Conservation (phyloP, 805 yeast species). For the Candida montana region DNA sequence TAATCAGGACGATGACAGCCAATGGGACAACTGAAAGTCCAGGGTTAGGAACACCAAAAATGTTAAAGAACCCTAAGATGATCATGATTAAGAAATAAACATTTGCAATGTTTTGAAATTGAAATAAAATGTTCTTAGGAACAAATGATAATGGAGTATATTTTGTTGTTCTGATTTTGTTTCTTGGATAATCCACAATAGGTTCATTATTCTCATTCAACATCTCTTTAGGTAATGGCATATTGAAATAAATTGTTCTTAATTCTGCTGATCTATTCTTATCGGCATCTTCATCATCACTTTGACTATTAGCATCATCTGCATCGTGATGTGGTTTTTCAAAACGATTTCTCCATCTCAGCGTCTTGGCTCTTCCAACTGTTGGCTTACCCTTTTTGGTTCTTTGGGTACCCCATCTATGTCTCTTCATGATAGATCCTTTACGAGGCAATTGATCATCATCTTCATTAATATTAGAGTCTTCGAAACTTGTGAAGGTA, state of each 20-base stretch:
- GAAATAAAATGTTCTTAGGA: conserved; percentile 77
- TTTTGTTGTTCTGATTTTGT: conserved; percentile 92
- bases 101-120: conserved; percentile 87
- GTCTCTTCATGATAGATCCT: conserved; percentile 59
- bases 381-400: conserved; percentile 64
- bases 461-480: conserved; percentile 16
- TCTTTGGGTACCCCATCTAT: conserved; percentile 90
- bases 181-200: conserved; percentile 25
- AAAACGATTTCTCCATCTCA: conserved; percentile 39
- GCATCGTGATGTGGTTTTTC: conserved; percentile 30
- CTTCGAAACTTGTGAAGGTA: background rate
- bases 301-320: conserved; percentile 18
- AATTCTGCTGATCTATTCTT: conserved; percentile 34
- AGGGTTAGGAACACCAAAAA: conserved; percentile 80
- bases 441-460: conserved; percentile 26
- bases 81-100: conserved; percentile 75
- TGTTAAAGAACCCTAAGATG: conserved; percentile 70
- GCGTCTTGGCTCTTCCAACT: conserved; percentile 54
- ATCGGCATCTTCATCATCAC: conserved; percentile 28
- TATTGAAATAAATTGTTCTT: conserved; percentile 13
- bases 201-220: conserved; percentile 9
- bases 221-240: conserved; percentile 10
- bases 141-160: conserved; percentile 86
- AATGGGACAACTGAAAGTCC: conserved; percentile 72
- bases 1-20: conserved; percentile 67